Evolutionary conservation across 2,329 filamentous ascomycete species (phyloP), one percentile per base, ranked within the genome.

Genomic region (Colletotrichum phormii): DNA sequence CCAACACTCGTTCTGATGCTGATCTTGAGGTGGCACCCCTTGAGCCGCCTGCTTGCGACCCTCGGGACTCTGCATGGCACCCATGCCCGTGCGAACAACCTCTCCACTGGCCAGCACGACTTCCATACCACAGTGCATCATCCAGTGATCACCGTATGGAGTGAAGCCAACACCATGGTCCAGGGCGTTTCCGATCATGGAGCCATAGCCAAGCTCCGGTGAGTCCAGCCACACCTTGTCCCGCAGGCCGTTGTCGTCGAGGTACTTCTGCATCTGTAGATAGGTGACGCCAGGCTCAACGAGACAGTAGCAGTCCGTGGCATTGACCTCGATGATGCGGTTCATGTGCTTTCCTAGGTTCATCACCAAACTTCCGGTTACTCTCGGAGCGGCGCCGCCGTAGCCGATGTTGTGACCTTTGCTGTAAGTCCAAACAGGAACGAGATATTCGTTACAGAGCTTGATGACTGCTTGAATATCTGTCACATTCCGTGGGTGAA

Each of bases 211-310:
- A 0, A 86, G 76, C 71, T 84, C 82, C 0, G 83, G 82, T 0
- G 84, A 78, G 75, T 88, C 81, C 64, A 84, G 78, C 84, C 84
- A 84, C 76, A 88, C 73, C 62, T 80, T 78, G 26, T 82, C 73
- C 13, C 80, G 77, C 5, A 87, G 76, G 26, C 82, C 81, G 63
- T 82, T 78, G 76, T 82, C 78, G 72, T 82, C 79, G n/a, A 89
- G 77, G 64, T 86, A 82, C n/a, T 89, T 82, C 72, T 89, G 83
- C 8, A 90, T 79, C 33, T 83, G 83, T 67, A 85, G 84, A 75
- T 85, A 90, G 0, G 87, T 86, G 0, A 90, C 88, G 1, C 89
- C 88, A 0, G 89, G 89, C 76, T 90, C 88, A 5, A 90, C 82
- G 0, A 90, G 78, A 54, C 83, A 86, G 67, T 82, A 88, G 24